Evolutionary conservation across 2,329 filamentous ascomycete species (phyloP).

Genomic region (Fusarium pseudoanthophilum): DNA sequence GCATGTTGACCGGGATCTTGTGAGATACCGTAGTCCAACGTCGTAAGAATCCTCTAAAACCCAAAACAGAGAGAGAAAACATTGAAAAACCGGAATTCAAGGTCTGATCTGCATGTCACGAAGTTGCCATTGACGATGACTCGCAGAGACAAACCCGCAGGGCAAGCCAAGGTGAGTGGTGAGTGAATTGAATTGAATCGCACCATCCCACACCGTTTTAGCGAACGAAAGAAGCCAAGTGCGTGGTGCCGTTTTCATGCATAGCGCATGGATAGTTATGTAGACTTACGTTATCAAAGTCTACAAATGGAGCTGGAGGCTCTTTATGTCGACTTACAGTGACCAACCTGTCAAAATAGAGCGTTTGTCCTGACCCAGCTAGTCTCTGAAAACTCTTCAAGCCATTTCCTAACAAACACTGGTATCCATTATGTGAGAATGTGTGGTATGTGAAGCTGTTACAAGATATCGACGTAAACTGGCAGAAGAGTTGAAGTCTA

Average conservation of each 20-base stretch:
- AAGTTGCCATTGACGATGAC: slow-evolving; percentile 42
- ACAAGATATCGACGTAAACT: slow-evolving; percentile 2
- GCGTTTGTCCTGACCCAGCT: not conserved
- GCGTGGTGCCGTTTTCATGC: slow-evolving; percentile 30
- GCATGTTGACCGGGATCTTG: slow-evolving; percentile 1
- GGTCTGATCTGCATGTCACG: slow-evolving; percentile 42
- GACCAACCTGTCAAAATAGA: slow-evolving; percentile 8
- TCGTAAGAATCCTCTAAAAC: not conserved
- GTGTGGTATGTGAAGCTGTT: not conserved
- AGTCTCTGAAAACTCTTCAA: not conserved
- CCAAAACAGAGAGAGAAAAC: slow-evolving; percentile 2
- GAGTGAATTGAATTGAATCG: slow-evolving; percentile 38
- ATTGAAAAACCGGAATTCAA: slow-evolving; percentile 36
- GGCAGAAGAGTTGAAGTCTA: slow-evolving; percentile 12
- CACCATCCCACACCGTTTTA: slow-evolving; percentile 37
- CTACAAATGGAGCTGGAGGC: slow-evolving; percentile 17
- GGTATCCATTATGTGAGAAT: not conserved
- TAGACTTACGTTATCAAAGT: slow-evolving; percentile 39
- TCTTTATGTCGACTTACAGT: slow-evolving; percentile 23
- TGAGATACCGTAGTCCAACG: not conserved
- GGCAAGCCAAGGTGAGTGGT: slow-evolving; percentile 20
- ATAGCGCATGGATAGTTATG: slow-evolving; percentile 29
- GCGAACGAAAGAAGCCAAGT: slow-evolving; percentile 33
- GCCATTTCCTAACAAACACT: not conserved
- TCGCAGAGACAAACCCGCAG: slow-evolving; percentile 36